Base-by-base conservation (phyloP, 2,329 filamentous ascomycete species). In the Mycosphaerelloides madeirae region DNA sequence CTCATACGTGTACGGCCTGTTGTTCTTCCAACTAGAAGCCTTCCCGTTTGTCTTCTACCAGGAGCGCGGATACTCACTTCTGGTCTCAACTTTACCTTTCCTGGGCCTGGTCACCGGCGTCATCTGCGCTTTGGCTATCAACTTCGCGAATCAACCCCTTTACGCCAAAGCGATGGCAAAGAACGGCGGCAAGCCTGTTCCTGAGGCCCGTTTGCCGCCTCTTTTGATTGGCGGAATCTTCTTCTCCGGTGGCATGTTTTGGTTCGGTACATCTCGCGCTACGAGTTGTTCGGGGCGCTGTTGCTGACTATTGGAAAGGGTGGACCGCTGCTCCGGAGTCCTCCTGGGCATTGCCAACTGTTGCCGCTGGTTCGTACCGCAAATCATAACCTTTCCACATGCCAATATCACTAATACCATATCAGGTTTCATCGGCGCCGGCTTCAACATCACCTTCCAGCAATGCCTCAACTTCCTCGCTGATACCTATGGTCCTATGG, bases 91-190 rank as follows among this genome's bases (percentile, higher is more conserved):
- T 1, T 49, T 75, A 2, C 71, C 73, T 0, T 74, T 75, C 51
- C 49, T 74, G 2, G 68, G 63, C 11, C 57, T 74, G n/a, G 65
- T 71, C n/a, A 54, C 69, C 6, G 72, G 72, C 7, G 68, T 74
- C 0, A 29, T 68, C 3, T 61, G 44, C 18, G 65, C 67, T 0
- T 48, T 68, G 3, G 50, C 49, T 14, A 53, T 73, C 50, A 71
- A 69, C 38, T 53, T 72, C 11, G 65, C 61, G 25, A 69, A 69
- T 28, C 80, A 85, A 54, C 62, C 62, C 5, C 54, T 57, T 8
- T 71, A 71, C 42, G 60, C 57, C 15, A 59, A 60, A 13, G 63
- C 65, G 33, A 55, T 57, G 37, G 65, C 63, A 18, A 61, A 47
- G 20, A 64, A 49, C 54, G 62, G 52, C n/a, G 46, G 55, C 44